A percentile compares a stretch with the other conserved stretches of the same genome.
Conservation (phyloP, 805 yeast species). For the Barnettozyma pratensis region DNA sequence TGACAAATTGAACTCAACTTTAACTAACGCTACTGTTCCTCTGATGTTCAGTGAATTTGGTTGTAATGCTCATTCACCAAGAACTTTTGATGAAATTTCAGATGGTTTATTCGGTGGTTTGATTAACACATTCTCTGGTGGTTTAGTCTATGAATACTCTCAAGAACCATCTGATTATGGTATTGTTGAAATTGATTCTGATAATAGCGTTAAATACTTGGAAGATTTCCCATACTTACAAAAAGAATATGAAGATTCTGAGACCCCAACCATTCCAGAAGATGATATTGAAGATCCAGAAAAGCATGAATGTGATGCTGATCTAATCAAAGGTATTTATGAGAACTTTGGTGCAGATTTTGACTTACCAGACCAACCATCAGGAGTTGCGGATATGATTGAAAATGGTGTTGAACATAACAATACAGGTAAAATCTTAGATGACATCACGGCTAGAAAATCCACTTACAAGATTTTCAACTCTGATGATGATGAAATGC, state of each 20-base stretch:
- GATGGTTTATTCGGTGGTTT: slow-evolving; percentile 66
- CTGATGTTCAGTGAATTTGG: slow-evolving; percentile 75
- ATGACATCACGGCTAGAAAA: slow-evolving; percentile 31
- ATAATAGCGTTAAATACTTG: slow-evolving; percentile 36
- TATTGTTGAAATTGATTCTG: slow-evolving; percentile 49
- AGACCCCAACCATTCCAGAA: slow-evolving; percentile 34
- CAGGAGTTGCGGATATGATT: slow-evolving; percentile 38
- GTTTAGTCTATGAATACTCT: slow-evolving; percentile 87
- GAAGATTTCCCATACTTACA: slow-evolving; percentile 50
- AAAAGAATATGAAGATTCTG: slow-evolving; percentile 33
- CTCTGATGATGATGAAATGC: slow-evolving; percentile 30
- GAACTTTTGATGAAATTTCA: slow-evolving; percentile 79
- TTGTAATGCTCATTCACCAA: slow-evolving; percentile 70
- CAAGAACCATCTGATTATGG: slow-evolving; percentile 78
- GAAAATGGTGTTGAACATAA: slow-evolving; percentile 42
- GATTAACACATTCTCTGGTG: slow-evolving; percentile 71
- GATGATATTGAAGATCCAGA: slow-evolving; percentile 28
- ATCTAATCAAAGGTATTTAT: slow-evolving; percentile 31
- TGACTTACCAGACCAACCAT: slow-evolving; percentile 43
- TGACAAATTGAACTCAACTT: slow-evolving; percentile 49
- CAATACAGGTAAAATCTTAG: slow-evolving; percentile 40
- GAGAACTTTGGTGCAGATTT: slow-evolving; percentile 42
- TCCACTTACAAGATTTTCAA: slow-evolving; percentile 34
- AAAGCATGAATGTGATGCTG: slow-evolving; percentile 36
- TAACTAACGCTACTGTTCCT: slow-evolving; percentile 58